Conservation (phyloP, 306 rosid species). For the Gynostemma pentaphyllum region DNA sequence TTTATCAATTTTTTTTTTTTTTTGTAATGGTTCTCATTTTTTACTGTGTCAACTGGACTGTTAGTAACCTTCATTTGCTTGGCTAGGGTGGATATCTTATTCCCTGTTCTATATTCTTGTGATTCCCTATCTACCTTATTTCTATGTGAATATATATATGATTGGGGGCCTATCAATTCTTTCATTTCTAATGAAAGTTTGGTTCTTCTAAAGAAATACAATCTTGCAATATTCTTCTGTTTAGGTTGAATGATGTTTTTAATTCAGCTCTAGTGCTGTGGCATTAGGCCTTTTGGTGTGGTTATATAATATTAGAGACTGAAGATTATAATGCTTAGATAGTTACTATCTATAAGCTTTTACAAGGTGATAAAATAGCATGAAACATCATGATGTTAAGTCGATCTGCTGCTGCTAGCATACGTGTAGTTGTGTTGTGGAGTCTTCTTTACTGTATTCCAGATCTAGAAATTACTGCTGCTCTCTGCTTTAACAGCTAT, state of each 20-base stretch:
- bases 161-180: too few relatives aligned
- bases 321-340: neutral
- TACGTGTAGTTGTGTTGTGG: too few relatives aligned
- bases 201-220: neutral
- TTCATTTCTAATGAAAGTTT: neutral
- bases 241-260: neutral
- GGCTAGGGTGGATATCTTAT: neutral
- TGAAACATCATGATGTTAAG: neutral
- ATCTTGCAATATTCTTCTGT: neutral
- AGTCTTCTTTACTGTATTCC: neutral
- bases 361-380: neutral
- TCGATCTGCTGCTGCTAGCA: neutral
- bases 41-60: neutral
- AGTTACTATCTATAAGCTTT: neutral
- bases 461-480: neutral
- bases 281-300: too few relatives aligned
- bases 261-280: neutral
- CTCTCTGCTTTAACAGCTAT: neutral
- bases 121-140: too few relatives aligned
- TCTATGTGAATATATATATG: too few relatives aligned
- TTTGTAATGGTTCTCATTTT: neutral
- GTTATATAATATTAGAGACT: neutral
- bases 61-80: neutral
- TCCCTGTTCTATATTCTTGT: neutral
- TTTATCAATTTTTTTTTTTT: too few relatives aligned